Percentiles rank a stretch among this genome's conserved stretches.
phyloP scores from a whole-genome alignment of 2,329 filamentous ascomycete genomes.

The Fusarium sororula region DNA sequence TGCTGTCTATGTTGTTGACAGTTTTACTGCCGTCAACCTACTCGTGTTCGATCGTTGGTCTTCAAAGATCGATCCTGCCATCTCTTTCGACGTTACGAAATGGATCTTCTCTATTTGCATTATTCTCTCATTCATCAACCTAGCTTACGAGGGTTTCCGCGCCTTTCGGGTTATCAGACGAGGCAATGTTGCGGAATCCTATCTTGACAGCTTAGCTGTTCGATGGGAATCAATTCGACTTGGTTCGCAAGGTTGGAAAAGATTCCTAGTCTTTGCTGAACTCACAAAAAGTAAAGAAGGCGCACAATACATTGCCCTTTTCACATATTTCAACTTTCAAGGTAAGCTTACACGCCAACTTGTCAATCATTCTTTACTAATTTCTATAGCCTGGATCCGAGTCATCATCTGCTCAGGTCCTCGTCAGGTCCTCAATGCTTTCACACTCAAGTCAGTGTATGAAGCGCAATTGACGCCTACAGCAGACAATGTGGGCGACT shows the following conservation, averaged over 20 bases:
- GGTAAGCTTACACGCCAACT: constrained; percentile 52
- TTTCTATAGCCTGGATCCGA: constrained; percentile 77
- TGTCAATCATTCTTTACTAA: constrained; percentile 14
- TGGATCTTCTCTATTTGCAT: constrained; percentile 97
- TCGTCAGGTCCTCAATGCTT: constrained; percentile 87
- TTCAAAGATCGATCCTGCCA: constrained; percentile 79
- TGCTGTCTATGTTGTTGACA: constrained; percentile 88
- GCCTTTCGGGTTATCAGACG: constrained; percentile 83
- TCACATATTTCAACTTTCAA: constrained; percentile 84
- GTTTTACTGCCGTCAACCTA: constrained; percentile 91
- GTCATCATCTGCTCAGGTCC: constrained; percentile 91
- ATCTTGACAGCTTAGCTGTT: constrained; percentile 86
- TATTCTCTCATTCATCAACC: constrained; percentile 85
- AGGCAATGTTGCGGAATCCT: constrained; percentile 89
- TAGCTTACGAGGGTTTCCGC: constrained; percentile 81
- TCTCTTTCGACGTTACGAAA: constrained; percentile 81
- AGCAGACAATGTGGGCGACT: constrained; percentile 64
- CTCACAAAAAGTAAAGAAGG: constrained; percentile 92
- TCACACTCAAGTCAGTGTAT: constrained; percentile 89
- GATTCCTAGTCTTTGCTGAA: constrained; percentile 92
- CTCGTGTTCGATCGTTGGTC: constrained; percentile 91
- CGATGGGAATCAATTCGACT: constrained; percentile 84
- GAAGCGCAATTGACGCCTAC: constrained; percentile 72
- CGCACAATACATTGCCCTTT: constrained; percentile 87
- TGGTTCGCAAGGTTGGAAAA: constrained; percentile 79